Base-by-base conservation (phyloP, 371 early-diverging fungal species). In the Nematocida homosporus region DNA sequence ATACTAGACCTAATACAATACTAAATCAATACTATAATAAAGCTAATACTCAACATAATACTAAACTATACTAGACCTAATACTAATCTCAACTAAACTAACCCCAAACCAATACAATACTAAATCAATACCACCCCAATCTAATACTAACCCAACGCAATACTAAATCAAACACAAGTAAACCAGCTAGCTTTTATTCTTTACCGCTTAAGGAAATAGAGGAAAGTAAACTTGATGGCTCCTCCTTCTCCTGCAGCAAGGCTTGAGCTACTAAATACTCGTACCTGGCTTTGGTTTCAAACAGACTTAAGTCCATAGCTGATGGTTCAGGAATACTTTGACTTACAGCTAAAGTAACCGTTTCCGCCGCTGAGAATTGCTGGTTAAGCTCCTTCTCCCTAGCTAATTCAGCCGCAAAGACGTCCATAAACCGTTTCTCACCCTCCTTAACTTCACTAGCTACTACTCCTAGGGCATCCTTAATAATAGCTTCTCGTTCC, bases 71-170 rank as follows among this genome's bases (percentile, higher is more conserved):
- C n/a, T n/a, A n/a, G n/a, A n/a, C n/a, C n/a, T n/a, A n/a, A n/a
- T n/a, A n/a, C n/a, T n/a, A n/a, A n/a, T n/a, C n/a, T n/a, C n/a
- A n/a, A n/a, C n/a, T n/a, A n/a, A n/a, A n/a, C n/a, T n/a, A n/a
- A n/a, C n/a, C n/a, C n/a, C n/a, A n/a, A n/a, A n/a, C n/a, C n/a
- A 68, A 57, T 68, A 68, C 69, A 56, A 68, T 20, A 29, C 25
- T 8, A 51, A 68, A 38, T 68, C 27, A 2, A n/a, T 38, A 56
- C 56, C n/a, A n/a, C n/a, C n/a, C n/a, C n/a, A n/a, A n/a, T n/a
- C n/a, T n/a, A n/a, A n/a, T n/a, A n/a, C n/a, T n/a, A n/a, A n/a
- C n/a, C n/a, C n/a, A n/a, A n/a, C n/a, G n/a, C n/a, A n/a, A n/a
- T n/a, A n/a, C n/a, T 68, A 68, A 66, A 60, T 56, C 16, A 68